Percentiles rank a stretch among this genome's conserved stretches.
These are phyloP conservation scores for Pichia insulana DNA, from an alignment of 805 yeast genomes.

Conservation along the genomic window DNA sequence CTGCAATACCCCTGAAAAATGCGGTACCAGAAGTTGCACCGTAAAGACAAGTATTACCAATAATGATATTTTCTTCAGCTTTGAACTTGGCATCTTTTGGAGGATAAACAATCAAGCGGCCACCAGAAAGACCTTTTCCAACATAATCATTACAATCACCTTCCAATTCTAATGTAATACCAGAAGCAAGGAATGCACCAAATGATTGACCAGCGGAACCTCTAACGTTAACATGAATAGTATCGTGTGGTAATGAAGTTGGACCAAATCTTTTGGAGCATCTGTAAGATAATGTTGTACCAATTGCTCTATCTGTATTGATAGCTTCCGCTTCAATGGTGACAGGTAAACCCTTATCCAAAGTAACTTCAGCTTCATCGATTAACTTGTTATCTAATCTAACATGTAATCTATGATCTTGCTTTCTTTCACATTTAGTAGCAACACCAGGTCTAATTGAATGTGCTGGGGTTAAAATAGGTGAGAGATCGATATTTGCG, in stretches of 20 bases:
- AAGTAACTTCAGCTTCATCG: constrained; percentile 92
- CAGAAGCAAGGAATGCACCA: constrained; percentile 95
- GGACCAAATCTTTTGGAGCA: constrained; percentile 92
- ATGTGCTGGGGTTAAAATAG: constrained; percentile 94
- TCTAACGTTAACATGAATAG: constrained; percentile 81
- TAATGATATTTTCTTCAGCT: constrained; percentile 92
- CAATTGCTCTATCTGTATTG: constrained; percentile 94
- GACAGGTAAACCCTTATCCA: constrained; percentile 93
- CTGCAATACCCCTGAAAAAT: constrained; percentile 93
- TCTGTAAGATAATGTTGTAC: constrained; percentile 90
- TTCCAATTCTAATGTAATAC: constrained; percentile 88
- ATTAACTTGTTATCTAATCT: constrained; percentile 92
- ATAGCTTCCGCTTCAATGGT: constrained; percentile 88
- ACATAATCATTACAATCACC: constrained; percentile 98
- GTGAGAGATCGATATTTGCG: constrained; percentile 82
- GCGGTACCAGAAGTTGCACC: constrained; percentile 97
- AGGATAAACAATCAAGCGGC: constrained; percentile 86
- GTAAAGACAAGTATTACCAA: constrained; percentile 95
- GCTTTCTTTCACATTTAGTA: constrained; percentile 83
- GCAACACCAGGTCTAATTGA: constrained; percentile 95
- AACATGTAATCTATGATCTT: constrained; percentile 87
- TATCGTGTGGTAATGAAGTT: constrained; percentile 88
- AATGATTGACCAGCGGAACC: constrained; percentile 98
- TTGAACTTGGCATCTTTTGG: constrained; percentile 76
- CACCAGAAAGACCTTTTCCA: constrained; percentile 96